Base-by-base conservation (phyloP, 2,329 filamentous ascomycete species). In the Sclerotinia borealis region DNA sequence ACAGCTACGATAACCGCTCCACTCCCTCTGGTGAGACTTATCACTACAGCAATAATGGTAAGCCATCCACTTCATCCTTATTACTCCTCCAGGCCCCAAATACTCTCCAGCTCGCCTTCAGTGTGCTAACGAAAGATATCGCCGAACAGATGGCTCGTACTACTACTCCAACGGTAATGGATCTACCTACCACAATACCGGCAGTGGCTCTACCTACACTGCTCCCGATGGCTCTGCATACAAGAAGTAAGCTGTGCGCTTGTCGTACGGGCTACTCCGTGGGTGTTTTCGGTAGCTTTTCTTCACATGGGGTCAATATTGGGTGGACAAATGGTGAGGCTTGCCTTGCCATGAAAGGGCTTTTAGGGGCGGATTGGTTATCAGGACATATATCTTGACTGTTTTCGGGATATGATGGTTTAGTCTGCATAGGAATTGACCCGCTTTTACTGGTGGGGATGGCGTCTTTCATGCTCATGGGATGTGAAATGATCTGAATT, bases 101-200 rank as follows among this genome's bases (percentile, higher is more conserved):
- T 8, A 27, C 17, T 27, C 25, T 29, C 13, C 25, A 5, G 48
- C 8, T 19, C 3, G 15, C 13, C 11, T 9, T 2, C 1, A 17
- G 11, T 22, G 11, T 52, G 27, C 50, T 47, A 17, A 48, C 0
- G 43, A n/a, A n/a, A n/a, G n/a, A n/a, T 7, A 13, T 60, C 7
- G 64, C 6, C 11, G 10, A 3, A 39, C 47, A 61, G 36, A 90
- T 69, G 86, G 87, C 43, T 89, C 85, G 1, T 91, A 91, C 79
- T 90, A 91, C 78, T 91, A 90, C 77, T 83, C 81, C 72, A 91
- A 90, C 76, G 76, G 85, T 51, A 82, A 88, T 67, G 85, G 86
- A 17, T 88, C 83, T 71, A 87, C 83, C 45, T 91, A 91, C 77
- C 77, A 89, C 79, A 88, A 89, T 75, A 75, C 80, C 68, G 85